Evolutionary conservation across 2,329 filamentous ascomycete species (phyloP), one percentile per base, ranked within the genome.

Genomic region (Penicillium psychrosexuale): DNA sequence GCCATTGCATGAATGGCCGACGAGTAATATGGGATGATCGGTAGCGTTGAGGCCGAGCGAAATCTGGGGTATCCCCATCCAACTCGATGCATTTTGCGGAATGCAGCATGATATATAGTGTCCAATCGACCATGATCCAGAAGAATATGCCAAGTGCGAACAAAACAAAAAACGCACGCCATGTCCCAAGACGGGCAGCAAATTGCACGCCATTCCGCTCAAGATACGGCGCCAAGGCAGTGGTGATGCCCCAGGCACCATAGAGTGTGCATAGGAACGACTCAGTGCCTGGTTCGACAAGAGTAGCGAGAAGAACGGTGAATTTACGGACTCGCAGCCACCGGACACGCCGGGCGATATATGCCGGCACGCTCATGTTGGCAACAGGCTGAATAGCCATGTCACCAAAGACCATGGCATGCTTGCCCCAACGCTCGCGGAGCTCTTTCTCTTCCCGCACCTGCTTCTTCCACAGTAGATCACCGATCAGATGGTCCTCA

Each of bases 271-370:
- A 97, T 0, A 97, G 69, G 33, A 99, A 82, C 28, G 88, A 88
- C 72, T 99, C 94, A 0, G 95, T 91, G 2, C 91, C 92, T 0
- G 93, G 94, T 69, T 99, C 94, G 3, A 97, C 90, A 1, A 97
- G 77, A 0, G 95, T 97, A 0, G 94, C 95, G 0, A 88, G 79
- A 1, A 90, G 82, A 13, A 99, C 94, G 0, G 93, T 97, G 78
- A 91, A 97, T 72, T 99, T 99, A 43, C 94, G 82, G 1, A 96
- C 95, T 6, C 94, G 84, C 24, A 97, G 78, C 94, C 94, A 99
- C 48, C 94, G 84, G 4, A 92, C 87, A 24, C 94, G 83, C 12
- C 94, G 86, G 5, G 87, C 88, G 43, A 90, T 81, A 69, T 96
- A 97, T 28, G 89, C 86, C 4, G 72, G 69, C 1, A 96, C 80